Conservation (phyloP, 495 filamentous ascomycete species). For the Schizothecium vesticola region DNA sequence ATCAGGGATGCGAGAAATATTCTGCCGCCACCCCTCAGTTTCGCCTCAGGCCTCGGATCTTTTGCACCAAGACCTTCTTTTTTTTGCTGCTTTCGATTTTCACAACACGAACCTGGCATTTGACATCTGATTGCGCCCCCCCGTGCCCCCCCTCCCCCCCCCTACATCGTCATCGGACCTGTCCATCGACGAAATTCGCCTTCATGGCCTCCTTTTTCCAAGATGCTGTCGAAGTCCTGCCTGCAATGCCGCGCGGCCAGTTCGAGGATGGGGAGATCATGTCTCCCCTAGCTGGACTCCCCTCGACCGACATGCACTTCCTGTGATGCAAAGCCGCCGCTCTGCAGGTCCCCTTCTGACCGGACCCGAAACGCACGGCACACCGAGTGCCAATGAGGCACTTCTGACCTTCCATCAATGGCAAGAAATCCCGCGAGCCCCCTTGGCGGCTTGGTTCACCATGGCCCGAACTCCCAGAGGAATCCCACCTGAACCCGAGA, state of each 20-base stretch:
- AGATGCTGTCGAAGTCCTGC: neutral
- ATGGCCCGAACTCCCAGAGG: neutral
- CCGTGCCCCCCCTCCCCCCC: neutral
- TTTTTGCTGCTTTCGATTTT: neutral
- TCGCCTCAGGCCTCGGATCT: neutral
- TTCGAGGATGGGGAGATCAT: neutral
- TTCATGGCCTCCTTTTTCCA: neutral
- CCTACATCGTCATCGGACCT: neutral
- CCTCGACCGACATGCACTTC: neutral
- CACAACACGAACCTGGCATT: neutral
- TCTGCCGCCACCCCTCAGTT: neutral
- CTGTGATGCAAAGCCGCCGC: neutral
- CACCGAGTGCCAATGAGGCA: neutral
- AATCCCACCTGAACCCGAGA: neutral
- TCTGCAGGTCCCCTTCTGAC: neutral
- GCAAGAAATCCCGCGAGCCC: neutral
- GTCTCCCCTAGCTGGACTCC: neutral
- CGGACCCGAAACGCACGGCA: neutral
- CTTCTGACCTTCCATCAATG: neutral
- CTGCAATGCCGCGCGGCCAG: neutral
- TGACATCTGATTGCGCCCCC: conserved; percentile 4
- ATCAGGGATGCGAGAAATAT: neutral
- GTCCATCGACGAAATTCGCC: neutral
- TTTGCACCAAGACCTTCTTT: neutral
- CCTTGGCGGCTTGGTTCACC: neutral